Evolutionary conservation across 2,329 filamentous ascomycete genomes (phyloP).

Genomic region (Chaetomiaceae sp.): DNA sequence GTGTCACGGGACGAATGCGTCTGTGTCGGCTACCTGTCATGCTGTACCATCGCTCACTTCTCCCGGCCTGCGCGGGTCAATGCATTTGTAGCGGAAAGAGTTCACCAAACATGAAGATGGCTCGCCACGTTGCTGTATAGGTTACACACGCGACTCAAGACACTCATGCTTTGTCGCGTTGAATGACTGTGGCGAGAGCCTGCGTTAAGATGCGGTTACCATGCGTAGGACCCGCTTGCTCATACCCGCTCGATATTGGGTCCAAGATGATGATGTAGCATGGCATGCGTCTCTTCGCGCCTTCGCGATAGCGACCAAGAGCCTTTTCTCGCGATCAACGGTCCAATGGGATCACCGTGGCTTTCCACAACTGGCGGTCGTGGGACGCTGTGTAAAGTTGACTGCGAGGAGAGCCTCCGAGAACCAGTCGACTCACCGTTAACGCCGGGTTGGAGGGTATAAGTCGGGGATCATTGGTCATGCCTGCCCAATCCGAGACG

Average conservation of each 20-base stretch:
- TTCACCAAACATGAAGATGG: no score
- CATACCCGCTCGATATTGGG: slow-evolving; percentile 13
- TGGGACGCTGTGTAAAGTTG: no score
- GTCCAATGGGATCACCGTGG: neutral
- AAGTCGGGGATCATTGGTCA: slow-evolving; percentile 17
- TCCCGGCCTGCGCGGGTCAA: no score
- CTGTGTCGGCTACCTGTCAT: no score
- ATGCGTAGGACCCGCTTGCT: slow-evolving; percentile 1
- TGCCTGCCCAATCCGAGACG: slow-evolving; percentile 2
- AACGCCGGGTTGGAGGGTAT: slow-evolving; percentile 21
- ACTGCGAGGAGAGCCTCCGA: no score
- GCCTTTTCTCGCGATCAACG: no score
- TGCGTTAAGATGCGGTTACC: slow-evolving; percentile 3
- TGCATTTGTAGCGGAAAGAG: no score
- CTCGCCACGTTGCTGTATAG: no score
- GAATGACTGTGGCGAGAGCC: neutral
- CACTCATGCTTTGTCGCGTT: neutral
- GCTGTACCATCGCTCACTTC: no score
- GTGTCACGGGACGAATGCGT: no score
- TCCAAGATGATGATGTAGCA: slow-evolving; percentile 20
- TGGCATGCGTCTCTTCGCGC: slow-evolving; percentile 24
- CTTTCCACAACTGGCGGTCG: no score
- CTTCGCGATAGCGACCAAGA: slow-evolving; percentile 19
- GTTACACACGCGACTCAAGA: no score
- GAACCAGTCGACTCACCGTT: slow-evolving; percentile 2